Evolutionary conservation across 106 monocot species (phyloP).

Genomic region (Iris macrosiphon): DNA sequence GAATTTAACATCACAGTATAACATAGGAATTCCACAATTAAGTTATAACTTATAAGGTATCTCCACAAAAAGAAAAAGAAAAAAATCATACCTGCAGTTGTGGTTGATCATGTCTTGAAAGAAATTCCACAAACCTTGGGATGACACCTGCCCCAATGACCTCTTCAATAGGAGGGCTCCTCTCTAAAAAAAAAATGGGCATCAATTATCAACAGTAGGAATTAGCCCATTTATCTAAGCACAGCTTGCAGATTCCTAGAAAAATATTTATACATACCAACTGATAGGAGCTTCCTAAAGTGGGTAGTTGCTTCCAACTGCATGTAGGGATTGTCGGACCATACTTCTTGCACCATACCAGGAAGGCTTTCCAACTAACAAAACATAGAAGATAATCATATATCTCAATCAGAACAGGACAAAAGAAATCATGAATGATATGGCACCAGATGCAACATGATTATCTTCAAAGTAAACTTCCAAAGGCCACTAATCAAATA

Average conservation of each 20-base stretch:
- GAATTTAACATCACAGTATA: background rate
- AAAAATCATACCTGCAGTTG: constrained; percentile 43
- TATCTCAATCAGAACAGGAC: background rate
- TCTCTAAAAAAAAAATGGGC: constrained; percentile 16
- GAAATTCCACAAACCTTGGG: constrained; percentile 51
- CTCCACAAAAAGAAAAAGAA: no score
- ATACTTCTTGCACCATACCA: constrained; percentile 34
- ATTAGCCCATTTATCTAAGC: background rate
- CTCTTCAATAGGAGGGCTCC: constrained; percentile 31
- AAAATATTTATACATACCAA: constrained; percentile 20
- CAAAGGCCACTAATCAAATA: no score
- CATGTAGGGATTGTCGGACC: constrained; percentile 32
- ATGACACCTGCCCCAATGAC: constrained; percentile 45
- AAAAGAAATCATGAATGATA: background rate
- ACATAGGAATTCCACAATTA: background rate
- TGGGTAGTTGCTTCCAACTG: constrained; percentile 51
- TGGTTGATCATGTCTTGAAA: constrained; percentile 38
- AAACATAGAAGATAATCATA: background rate
- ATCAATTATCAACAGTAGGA: constrained; percentile 2
- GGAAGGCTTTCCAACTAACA: constrained; percentile 30
- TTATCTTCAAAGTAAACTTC: background rate
- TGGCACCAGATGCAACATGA: background rate
- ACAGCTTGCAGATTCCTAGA: background rate
- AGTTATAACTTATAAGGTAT: background rate
- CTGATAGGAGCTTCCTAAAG: constrained; percentile 56